Conservation (phyloP, 495 filamentous ascomycete species). For the Astrothelium macrocarpum region DNA sequence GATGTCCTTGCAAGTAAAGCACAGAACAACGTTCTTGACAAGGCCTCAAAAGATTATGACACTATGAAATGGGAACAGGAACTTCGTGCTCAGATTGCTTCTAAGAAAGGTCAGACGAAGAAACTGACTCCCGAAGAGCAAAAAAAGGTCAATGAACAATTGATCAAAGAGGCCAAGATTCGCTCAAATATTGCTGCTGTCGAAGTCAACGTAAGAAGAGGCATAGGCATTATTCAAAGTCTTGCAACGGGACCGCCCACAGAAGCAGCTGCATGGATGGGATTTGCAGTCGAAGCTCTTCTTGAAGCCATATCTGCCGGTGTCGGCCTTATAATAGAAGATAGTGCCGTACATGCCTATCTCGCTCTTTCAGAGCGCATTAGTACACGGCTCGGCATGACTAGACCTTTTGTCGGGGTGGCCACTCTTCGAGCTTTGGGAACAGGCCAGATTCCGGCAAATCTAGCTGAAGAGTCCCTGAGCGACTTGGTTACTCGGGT, state of each 20-base stretch:
- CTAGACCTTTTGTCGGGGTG: slow-evolving; percentile 74
- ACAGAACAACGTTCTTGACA: slow-evolving; percentile 56
- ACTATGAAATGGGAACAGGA: slow-evolving; percentile 96
- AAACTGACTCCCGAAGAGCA: slow-evolving; percentile 85
- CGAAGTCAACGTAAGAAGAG: slow-evolving; percentile 60
- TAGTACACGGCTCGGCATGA: slow-evolving; percentile 61
- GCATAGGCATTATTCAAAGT: slow-evolving; percentile 71
- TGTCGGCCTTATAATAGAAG: slow-evolving; percentile 68
- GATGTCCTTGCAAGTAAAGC: slow-evolving; percentile 78
- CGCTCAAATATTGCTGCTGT: slow-evolving; percentile 56
- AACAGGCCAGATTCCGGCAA: slow-evolving; percentile 57
- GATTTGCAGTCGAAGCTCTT: slow-evolving; percentile 58
- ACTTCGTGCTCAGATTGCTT: slow-evolving; percentile 72
- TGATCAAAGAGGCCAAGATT: slow-evolving; percentile 75
- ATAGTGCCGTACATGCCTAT: slow-evolving; percentile 68
- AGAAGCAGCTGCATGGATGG: slow-evolving; percentile 79
- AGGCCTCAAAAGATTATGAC: slow-evolving; percentile 85
- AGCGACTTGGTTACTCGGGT: slow-evolving; percentile 82
- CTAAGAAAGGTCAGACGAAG: slow-evolving; percentile 84
- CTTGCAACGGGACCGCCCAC: slow-evolving; percentile 79
- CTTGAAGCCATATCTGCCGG: slow-evolving; percentile 65
- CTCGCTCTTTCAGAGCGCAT: slow-evolving; percentile 64
- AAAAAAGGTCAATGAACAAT: slow-evolving; percentile 80
- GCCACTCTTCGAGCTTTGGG: slow-evolving; percentile 74
- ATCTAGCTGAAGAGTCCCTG: slow-evolving; percentile 66